These are phyloP conservation scores for Jaminaea rosea DNA, from an alignment of 1,284 basidiomycete species.

Conservation along the genomic window DNA sequence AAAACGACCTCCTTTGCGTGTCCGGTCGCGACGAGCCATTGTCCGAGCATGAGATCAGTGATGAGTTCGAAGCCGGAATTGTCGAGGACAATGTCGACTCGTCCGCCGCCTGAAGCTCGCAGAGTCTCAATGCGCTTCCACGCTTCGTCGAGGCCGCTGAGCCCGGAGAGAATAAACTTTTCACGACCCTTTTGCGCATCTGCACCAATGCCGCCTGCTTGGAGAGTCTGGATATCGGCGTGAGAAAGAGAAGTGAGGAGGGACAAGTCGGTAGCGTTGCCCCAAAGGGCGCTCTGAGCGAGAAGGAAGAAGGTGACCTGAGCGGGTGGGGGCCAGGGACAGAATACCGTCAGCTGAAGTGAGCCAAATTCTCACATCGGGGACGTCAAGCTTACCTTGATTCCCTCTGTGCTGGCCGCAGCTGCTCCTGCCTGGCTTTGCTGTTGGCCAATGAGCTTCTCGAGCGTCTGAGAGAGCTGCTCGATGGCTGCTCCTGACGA, in stretches of 20 bases:
- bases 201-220: conserved; percentile 51
- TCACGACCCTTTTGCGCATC: conserved; percentile 7
- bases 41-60: conserved; percentile 87
- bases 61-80: conserved; percentile 89
- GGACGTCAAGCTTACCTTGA: neutral
- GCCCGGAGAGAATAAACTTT: conserved; percentile 60
- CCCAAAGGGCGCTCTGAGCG: conserved; percentile 74
- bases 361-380: conserved; percentile 1
- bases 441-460: conserved; percentile 27
- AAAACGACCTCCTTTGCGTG: conserved; percentile 38
- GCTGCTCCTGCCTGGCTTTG: conserved; percentile 12
- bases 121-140: conserved; percentile 65
- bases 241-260: conserved; percentile 69
- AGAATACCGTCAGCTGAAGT: too few relatives aligned
- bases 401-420: conserved; percentile 7
- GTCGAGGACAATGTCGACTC: conserved; percentile 82
- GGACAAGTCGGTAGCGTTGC: conserved; percentile 59
- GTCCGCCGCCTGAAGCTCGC: conserved; percentile 10
- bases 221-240: conserved; percentile 70
- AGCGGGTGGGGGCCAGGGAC: conserved; percentile 5
- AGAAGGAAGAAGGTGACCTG: conserved; percentile 70
- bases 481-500: conserved; percentile 66
- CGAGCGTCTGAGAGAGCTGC: conserved; percentile 20
- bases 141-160: conserved; percentile 65
- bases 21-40: conserved; percentile 55